A percentile compares a stretch with the other conserved stretches of the same genome.
Evolutionary conservation across 2,329 filamentous ascomycete genomes (phyloP).

Genomic region (Thelonectria blattea): DNA sequence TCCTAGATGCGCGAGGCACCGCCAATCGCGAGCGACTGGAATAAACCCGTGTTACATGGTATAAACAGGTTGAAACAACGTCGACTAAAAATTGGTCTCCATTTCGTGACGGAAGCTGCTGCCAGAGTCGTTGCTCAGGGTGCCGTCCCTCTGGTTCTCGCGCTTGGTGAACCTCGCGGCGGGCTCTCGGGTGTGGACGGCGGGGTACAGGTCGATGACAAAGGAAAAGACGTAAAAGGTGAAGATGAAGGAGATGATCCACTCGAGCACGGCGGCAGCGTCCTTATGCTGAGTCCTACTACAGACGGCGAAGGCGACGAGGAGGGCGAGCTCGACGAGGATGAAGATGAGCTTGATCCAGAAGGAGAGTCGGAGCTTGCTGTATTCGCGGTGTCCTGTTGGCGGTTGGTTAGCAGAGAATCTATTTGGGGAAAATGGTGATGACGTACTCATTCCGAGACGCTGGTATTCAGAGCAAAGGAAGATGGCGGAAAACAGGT

Average conservation of each 20-base stretch:
- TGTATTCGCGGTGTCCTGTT: slow-evolving; percentile 73
- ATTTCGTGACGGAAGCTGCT: slow-evolving; percentile 1
- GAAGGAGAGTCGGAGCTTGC: slow-evolving; percentile 78
- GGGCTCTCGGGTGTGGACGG: slow-evolving; percentile 62
- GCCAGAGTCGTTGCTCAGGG: slow-evolving; percentile 12
- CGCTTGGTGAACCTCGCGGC: slow-evolving; percentile 41
- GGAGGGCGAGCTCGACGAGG: slow-evolving; percentile 76
- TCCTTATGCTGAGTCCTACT: slow-evolving; percentile 60
- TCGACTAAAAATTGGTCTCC: slow-evolving; percentile 32
- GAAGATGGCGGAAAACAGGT: slow-evolving; percentile 84
- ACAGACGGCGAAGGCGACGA: slow-evolving; percentile 72
- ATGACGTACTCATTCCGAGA: slow-evolving; percentile 70
- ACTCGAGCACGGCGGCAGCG: slow-evolving; percentile 78
- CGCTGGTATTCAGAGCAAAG: slow-evolving; percentile 91
- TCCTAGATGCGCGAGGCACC: too few relatives aligned
- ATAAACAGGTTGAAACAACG: not conserved
- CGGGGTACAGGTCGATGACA: slow-evolving; percentile 84
- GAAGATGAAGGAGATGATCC: slow-evolving; percentile 81
- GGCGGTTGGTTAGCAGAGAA: slow-evolving; percentile 8
- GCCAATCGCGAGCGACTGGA: too few relatives aligned
- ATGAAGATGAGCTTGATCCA: slow-evolving; percentile 89
- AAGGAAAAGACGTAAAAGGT: slow-evolving; percentile 89
- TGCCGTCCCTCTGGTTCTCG: slow-evolving; percentile 10
- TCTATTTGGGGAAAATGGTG: not conserved
- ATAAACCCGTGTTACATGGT: too few relatives aligned